Conservation (phyloP, 345 rosid species). For the Ailanthus altissimus region DNA sequence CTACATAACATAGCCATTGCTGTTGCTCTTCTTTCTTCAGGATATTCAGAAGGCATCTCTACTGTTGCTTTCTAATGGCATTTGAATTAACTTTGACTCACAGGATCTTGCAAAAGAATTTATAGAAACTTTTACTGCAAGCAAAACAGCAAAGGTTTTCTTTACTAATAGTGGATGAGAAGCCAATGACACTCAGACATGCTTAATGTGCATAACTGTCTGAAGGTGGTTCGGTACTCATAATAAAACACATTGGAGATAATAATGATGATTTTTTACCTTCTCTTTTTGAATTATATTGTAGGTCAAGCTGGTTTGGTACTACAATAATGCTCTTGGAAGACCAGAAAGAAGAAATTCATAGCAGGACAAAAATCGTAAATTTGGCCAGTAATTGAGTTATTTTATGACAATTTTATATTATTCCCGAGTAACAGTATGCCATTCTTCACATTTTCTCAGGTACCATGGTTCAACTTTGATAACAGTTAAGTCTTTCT, state of each 20-base stretch:
- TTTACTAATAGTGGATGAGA: conserved; percentile 95
- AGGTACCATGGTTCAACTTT: conserved; percentile 96
- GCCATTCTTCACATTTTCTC: conserved; percentile 24
- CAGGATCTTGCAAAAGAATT: conserved; percentile 96
- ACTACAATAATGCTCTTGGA: conserved; percentile 86
- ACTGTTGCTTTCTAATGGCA: not conserved
- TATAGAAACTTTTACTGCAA: conserved; percentile 74
- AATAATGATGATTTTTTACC: conserved; percentile 10
- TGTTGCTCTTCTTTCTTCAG: not conserved
- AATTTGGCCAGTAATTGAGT: conserved; percentile 14
- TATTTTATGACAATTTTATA: not conserved
- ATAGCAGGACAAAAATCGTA: conserved; percentile 78
- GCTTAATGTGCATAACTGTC: conserved; percentile 27
- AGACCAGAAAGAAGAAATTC: conserved; percentile 78
- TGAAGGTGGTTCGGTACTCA: conserved; percentile 71
- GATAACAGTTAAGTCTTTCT: conserved; percentile 90
- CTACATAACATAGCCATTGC: not conserved
- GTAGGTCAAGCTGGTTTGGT: conserved; percentile 92
- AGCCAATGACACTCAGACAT: conserved; percentile 94
- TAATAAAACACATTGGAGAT: not conserved
- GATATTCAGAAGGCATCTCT: not conserved
- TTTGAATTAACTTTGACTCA: conserved; percentile 13
- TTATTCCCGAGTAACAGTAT: conserved; percentile 17
- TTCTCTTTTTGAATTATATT: conserved; percentile 19
- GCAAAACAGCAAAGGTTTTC: conserved; percentile 81